Evolutionary conservation across 202 grass and related monocot genomes (phyloP).

Genomic region (Sporobolus alterniflorus): DNA sequence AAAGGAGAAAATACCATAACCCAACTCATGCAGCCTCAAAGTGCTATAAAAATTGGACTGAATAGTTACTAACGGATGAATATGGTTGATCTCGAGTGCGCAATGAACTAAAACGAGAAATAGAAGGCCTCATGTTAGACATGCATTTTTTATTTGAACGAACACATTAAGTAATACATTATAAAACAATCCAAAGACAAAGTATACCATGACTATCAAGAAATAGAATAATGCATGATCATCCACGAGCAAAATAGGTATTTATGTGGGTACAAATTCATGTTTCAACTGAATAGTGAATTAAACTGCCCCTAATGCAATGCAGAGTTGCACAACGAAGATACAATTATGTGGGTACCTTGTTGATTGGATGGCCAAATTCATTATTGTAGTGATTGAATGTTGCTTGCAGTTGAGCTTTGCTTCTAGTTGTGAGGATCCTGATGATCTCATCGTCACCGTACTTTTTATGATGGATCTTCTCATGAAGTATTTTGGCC

Average conservation of each 20-base stretch:
- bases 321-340: not conserved
- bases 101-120: no score
- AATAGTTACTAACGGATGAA: not conserved
- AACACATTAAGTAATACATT: not conserved
- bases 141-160: no score
- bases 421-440: slow-evolving; percentile 92
- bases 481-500: slow-evolving; percentile 83
- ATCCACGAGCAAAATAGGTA: no score
- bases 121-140: no score
- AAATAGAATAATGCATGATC: no score
- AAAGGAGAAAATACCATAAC: not conserved
- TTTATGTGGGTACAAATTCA: not conserved
- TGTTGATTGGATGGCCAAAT: slow-evolving; percentile 84
- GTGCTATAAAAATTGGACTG: not conserved
- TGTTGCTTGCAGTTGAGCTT: slow-evolving; percentile 81
- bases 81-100: no score
- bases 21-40: not conserved
- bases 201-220: not conserved
- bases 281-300: not conserved
- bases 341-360: slow-evolving; percentile 43
- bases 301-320: not conserved
- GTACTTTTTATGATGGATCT: slow-evolving; percentile 84
- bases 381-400: slow-evolving; percentile 83
- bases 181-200: not conserved
- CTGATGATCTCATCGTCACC: slow-evolving; percentile 78